Percentiles rank a stretch among this genome's conserved stretches.
These are phyloP conservation scores for Ustilago shanxiensis DNA, from an alignment of 1,284 basidiomycete genomes.

Conservation along the genomic window DNA sequence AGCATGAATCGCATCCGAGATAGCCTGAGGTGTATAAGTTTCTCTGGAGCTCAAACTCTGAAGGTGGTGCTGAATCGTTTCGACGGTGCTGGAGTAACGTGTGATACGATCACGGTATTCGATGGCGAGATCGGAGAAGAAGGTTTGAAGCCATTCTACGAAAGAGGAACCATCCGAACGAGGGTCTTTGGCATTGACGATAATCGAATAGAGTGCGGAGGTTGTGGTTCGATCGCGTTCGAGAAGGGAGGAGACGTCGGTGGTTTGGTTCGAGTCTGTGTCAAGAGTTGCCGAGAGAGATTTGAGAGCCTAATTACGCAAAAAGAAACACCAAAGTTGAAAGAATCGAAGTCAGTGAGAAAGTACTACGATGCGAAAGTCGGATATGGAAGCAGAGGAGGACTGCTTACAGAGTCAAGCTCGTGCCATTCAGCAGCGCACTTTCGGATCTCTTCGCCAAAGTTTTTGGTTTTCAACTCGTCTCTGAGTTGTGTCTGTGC, in stretches of 20 bases:
- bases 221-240: slow-evolving; percentile 63
- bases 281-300: slow-evolving; percentile 58
- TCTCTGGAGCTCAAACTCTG: slow-evolving; percentile 52
- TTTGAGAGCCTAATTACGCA: slow-evolving; percentile 32
- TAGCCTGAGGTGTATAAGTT: slow-evolving; percentile 60
- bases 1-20: slow-evolving; percentile 62
- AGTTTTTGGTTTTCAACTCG: slow-evolving; percentile 57
- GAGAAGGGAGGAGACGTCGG: slow-evolving; percentile 44
- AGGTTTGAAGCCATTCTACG: slow-evolving; percentile 59
- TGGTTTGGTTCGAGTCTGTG: slow-evolving; percentile 45
- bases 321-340: not conserved
- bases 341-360: too few species aligned
- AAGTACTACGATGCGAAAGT: too few species aligned
- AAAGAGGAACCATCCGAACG: slow-evolving; percentile 53
- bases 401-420: slow-evolving; percentile 41
- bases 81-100: slow-evolving; percentile 63
- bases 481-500: slow-evolving; percentile 55
- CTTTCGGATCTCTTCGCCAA: slow-evolving; percentile 54
- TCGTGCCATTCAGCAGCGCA: slow-evolving; percentile 59
- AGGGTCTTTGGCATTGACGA: slow-evolving; percentile 51
- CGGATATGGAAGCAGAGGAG: not conserved
- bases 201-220: slow-evolving; percentile 59
- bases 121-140: slow-evolving; percentile 55
- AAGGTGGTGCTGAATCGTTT: slow-evolving; percentile 65
- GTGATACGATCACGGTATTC: slow-evolving; percentile 59